A percentile compares a stretch with the other conserved stretches of the same genome.
phyloP scores from a whole-genome alignment of 208 protist genomes.

The Leishmania amazonensis region DNA sequence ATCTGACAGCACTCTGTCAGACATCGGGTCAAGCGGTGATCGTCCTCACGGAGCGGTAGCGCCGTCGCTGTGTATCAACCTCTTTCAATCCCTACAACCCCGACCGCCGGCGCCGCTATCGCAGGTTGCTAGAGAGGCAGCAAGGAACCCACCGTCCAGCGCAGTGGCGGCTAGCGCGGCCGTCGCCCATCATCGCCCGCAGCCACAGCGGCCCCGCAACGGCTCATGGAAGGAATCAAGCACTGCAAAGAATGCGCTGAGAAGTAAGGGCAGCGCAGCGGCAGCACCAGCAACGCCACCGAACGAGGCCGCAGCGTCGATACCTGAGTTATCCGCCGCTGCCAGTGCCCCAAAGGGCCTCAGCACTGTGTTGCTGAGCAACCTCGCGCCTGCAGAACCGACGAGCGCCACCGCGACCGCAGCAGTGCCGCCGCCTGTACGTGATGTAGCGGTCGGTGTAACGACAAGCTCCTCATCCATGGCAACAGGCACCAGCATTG shows the following conservation, averaged over 20 bases:
- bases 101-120: not conserved
- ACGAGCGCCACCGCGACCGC: not conserved
- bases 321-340: not conserved
- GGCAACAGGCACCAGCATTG: not conserved
- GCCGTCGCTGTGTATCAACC: not conserved
- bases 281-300: not conserved
- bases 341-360: not conserved
- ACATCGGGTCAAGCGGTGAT: not conserved
- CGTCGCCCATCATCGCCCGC: not conserved
- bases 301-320: not conserved
- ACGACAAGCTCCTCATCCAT: not conserved
- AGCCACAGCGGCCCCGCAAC: not conserved
- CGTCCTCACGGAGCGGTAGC: not conserved
- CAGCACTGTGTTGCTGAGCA: not conserved
- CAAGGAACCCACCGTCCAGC: not conserved
- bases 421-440: not conserved
- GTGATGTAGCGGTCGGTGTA: not conserved
- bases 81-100: not conserved
- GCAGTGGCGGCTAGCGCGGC: not conserved
- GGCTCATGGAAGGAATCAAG: not conserved
- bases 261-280: not conserved
- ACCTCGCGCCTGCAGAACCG: not conserved
- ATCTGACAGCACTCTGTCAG: not conserved
- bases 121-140: not conserved
- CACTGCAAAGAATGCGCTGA: not conserved